Evolutionary conservation across 805 yeast genomes (phyloP), one percentile per base, ranked within the genome.

Genomic region (Jamesozyma spencerorum): DNA sequence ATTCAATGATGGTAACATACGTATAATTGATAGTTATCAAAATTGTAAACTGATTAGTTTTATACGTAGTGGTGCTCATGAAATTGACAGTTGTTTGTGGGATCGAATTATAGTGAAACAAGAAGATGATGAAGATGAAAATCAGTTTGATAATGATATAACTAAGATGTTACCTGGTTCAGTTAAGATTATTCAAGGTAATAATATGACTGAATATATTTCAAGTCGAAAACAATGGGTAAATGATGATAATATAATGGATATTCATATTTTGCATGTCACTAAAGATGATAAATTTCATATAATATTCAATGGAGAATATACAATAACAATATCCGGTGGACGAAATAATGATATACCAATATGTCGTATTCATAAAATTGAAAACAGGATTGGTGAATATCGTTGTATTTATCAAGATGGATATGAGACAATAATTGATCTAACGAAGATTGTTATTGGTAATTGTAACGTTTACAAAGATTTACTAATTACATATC

Each of bases 21-120:
- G 75, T 64, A 68, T 78, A 8, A 74, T 71, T 47, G 68, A 85
- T 36, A 56, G 44, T 11, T 46, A 52, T 14, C 42, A 46, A 17
- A 47, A 47, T 10, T 61, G 60, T 12, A 55, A 52, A 38, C 32
- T 56, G 18, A 40, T 53, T 13, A 46, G 55, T 7, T 43, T 54
- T 29, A 34, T 54, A 4, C 43, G 55, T 34, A 42, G 45, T n/a
- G 24, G 44, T 11, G 17, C 10, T 8, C 38, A 15, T 24, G 19
- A 31, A 18, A 39, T 41, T 7, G 51, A 47, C 29, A 36, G 39
- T 12, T 50, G 45, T 3, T 8, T 42, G 14, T 55, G 60, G 60
- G 53, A 47, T 39, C 39, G 54, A 32, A 4, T 29, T 7, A 12
- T 5, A 4, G 18, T 29, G 13, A 18, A 14, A 14, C 8, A 5